These are phyloP conservation scores for Pythium utonaiense DNA, from an alignment of 352 stramenopile genomes.

Conservation along the genomic window DNA sequence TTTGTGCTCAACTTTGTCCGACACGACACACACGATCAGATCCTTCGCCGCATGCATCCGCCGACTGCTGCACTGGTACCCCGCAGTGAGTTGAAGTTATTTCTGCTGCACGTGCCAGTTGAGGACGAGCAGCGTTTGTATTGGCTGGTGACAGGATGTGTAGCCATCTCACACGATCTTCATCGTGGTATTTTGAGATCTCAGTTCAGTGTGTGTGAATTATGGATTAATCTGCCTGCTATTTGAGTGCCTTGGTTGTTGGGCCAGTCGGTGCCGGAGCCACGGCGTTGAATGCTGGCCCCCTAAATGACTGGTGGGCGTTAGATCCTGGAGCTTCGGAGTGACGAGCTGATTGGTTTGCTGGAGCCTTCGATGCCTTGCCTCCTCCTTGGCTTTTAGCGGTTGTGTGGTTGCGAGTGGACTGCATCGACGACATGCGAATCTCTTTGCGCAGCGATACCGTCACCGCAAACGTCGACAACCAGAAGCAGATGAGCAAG, in stretches of 20 bases:
- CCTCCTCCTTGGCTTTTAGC: conserved; percentile 5
- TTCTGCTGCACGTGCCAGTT: no score
- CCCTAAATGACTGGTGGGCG: neutral
- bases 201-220: no score
- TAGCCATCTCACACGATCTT: no score
- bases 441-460: conserved; percentile 23
- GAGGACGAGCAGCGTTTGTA: no score
- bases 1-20: no score
- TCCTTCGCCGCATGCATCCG: no score
- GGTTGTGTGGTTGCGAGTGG: neutral
- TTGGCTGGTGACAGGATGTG: no score
- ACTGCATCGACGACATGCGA: neutral
- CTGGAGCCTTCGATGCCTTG: conserved; percentile 12
- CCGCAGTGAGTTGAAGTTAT: no score
- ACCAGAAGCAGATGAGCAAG: conserved; percentile 55
- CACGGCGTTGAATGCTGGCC: conserved; percentile 9
- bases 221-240: no score
- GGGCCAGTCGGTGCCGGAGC: conserved; percentile 3
- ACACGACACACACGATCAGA: no score
- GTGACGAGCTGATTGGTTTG: conserved; percentile 3
- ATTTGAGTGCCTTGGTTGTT: neutral
- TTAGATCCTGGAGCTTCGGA: conserved; percentile 3
- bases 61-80: no score
- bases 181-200: no score
- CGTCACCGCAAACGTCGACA: conserved; percentile 30